Evolutionary conservation across 2,329 filamentous ascomycete genomes (phyloP).

Genomic region (Alternaria atra): DNA sequence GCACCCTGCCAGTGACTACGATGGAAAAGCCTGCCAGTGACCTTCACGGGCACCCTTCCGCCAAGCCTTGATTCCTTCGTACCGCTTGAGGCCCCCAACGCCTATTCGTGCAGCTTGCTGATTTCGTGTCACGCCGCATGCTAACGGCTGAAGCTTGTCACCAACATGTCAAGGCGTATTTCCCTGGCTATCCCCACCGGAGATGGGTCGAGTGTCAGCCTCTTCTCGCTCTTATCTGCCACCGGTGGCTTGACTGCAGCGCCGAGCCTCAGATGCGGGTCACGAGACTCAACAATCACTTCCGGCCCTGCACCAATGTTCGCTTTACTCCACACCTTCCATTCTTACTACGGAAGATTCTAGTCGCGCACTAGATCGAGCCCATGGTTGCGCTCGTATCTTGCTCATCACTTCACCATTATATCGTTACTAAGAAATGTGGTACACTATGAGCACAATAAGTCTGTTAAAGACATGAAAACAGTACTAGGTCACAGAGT

Average conservation of each 20-base stretch:
- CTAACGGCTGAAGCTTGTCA: conserved; percentile 38
- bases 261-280: conserved; percentile 28
- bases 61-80: conserved; percentile 26
- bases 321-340: conserved; percentile 8
- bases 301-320: neutral
- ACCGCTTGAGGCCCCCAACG: conserved; percentile 7
- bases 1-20: conserved; percentile 6
- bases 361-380: neutral
- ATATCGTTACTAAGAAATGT: neutral
- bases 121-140: conserved; percentile 22
- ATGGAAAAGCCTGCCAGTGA: conserved; percentile 20
- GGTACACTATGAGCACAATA: neutral
- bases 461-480: neutral
- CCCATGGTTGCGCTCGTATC: neutral
- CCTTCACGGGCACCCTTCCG: conserved; percentile 12
- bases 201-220: conserved; percentile 23
- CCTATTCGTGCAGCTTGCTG: conserved; percentile 11
- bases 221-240: conserved; percentile 33
- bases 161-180: conserved; percentile 26
- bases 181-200: conserved; percentile 14
- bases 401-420: neutral
- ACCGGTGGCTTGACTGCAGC: conserved; percentile 17
- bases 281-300: conserved; percentile 35
- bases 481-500: neutral
- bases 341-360: conserved; percentile 11